Base-by-base conservation (phyloP, 2,329 filamentous ascomycete species). In the Cladosporium sp. region DNA sequence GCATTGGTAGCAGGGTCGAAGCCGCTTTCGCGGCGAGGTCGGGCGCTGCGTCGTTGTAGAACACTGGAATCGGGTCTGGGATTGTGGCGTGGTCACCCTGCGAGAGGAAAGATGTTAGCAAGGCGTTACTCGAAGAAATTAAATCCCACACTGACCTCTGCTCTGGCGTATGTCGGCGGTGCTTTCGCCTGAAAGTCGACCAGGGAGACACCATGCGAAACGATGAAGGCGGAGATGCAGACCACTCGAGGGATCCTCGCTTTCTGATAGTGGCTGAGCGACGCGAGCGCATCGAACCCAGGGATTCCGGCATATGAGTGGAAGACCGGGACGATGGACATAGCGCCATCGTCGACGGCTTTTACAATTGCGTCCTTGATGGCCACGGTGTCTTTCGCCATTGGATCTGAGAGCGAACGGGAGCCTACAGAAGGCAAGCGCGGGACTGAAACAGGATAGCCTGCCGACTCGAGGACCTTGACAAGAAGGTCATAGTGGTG, bases 291-390 rank as follows among this genome's bases (percentile, higher is more conserved):
- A n/a, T 61, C 58, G 49, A 53, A 55, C 28, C 59, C 59, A 3
- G 53, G 49, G 5, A 59, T 38, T 9, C 59, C 58, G 14, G 48
- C 55, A 51, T 59, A 61, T 44, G 48, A 54, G 22, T 61, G 60
- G 46, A 58, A 49, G 38, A 59, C 52, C 4, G 55, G 56, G 3
- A 62, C n/a, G 41, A 61, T 44, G 16, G 56, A 56, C 14, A 44
- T 34, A 7, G 45, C 32, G 34, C 56, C 60, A 3, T 43, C 13
- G 32, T 32, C 31, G 28, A 50, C 35, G 18, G 56, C 56, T 22
- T 54, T 32, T 45, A 60, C 53, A 14, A 61, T 34, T 22, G 53
- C 49, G n/a, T 33, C n/a, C 10, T 54, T 53, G 53, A 59, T 52
- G 13, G 48, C 55, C n/a, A 43, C 49, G 11, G 50, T 54, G 28